Base-by-base conservation (phyloP, 2,329 filamentous ascomycete genomes). In the Xylariaceae sp. region DNA sequence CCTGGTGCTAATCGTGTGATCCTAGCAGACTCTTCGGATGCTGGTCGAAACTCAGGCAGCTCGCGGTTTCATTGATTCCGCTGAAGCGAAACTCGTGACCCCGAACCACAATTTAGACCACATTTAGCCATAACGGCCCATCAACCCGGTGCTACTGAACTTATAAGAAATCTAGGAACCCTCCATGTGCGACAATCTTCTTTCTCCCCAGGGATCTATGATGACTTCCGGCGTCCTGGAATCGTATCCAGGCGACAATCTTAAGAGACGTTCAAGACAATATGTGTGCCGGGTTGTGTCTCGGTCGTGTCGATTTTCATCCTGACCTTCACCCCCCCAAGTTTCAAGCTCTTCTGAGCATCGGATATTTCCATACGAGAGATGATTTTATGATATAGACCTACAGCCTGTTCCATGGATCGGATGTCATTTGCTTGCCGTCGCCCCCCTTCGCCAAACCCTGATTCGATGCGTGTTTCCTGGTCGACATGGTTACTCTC, bases 371-470 rank as follows among this genome's bases (percentile, higher is more conserved):
- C 67, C 65, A 73, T 64, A 73, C 64, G 71, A 73, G 70, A 72
- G 69, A 73, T 67, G 71, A 73, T 63, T 56, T 73, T 71, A 73
- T 66, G 71, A 73, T 65, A 71, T 71, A 72, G 68, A 72, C 58
- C 67, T 68, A 66, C 64, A 65, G 55, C 64, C 65, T 68, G 53
- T 58, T 54, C 57, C 39, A 58, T 35, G 54, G 56, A 56, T 56
- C 56, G 53, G 55, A 58, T 50, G 56, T 56, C 57, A 52, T 58
- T 60, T 44, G 53, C 61, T 10, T 9, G 56, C 53, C 57, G 23
- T 57, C 56, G 23, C 50, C 13, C 37, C 47, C 35, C 48, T 55
- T 41, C 49, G 13, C 39, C 51, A 54, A 15, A 17, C 35, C 54
- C 53, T 23, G 53, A 39, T 50, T 53, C 44, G 57, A 47, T 41